Percentiles rank a stretch among this genome's conserved stretches.
Evolutionary conservation across 257 asterid genomes (phyloP).

Genomic region (Solanum commersonii): DNA sequence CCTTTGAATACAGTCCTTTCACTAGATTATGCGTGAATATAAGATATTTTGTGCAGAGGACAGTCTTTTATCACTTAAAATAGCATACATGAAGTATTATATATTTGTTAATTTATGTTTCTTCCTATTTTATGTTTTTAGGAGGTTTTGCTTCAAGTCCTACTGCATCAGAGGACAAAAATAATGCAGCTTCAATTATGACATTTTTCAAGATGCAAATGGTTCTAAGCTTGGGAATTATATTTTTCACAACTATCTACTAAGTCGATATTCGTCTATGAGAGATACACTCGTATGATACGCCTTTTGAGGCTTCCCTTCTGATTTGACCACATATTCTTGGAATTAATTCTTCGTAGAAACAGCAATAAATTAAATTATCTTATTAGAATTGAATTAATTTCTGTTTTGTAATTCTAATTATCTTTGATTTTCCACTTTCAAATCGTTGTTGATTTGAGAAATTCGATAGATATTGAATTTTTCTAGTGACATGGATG

Average conservation of each 20-base stretch:
- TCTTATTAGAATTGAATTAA: not conserved
- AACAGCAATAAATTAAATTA: not conserved
- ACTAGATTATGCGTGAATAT: not conserved
- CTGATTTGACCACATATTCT: not conserved
- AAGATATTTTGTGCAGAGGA: not conserved
- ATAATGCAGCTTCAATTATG: not conserved
- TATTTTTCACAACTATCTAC: not conserved
- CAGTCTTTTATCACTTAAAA: not conserved
- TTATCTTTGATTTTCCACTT: not conserved
- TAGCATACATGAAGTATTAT: not conserved
- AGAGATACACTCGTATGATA: not conserved
- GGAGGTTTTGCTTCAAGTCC: slow-evolving; percentile 12
- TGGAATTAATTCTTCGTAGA: not conserved
- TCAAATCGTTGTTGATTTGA: not conserved
- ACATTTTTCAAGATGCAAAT: slow-evolving; percentile 1
- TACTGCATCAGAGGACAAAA: not conserved
- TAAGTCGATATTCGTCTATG: not conserved
- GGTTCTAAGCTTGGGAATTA: slow-evolving; percentile 11
- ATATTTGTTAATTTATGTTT: not conserved
- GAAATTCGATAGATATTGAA: not conserved
- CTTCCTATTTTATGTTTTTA: not conserved
- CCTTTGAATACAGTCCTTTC: rapidly evolving
- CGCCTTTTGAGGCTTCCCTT: not conserved
- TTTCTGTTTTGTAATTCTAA: not conserved
- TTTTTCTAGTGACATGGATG: not conserved